Percentiles rank a stretch among this genome's conserved stretches.
Evolutionary conservation across 192 early-diverging fungal genomes (phyloP).

Genomic region (Coemansia sp.): DNA sequence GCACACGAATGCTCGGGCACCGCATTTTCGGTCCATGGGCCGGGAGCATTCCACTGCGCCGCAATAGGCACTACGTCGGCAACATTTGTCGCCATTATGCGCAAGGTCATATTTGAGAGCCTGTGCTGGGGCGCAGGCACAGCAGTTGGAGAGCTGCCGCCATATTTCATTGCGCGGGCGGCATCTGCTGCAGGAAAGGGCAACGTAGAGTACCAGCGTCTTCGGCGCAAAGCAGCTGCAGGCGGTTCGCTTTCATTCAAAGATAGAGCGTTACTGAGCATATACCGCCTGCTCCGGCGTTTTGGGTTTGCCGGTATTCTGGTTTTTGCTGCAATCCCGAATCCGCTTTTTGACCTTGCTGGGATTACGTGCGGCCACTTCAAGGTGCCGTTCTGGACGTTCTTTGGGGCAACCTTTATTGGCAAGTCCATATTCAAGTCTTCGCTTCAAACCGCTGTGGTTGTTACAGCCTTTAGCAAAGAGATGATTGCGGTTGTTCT

Average conservation of each 20-base stretch:
- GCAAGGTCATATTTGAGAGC: conserved; percentile 73
- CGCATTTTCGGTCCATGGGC: conserved; percentile 72
- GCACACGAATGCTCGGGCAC: conserved; percentile 79
- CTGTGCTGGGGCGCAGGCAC: conserved; percentile 95
- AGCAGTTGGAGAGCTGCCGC: conserved; percentile 89
- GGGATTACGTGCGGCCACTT: conserved; percentile 95
- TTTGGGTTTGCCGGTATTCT: conserved; percentile 91
- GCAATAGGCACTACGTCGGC: conserved; percentile 24
- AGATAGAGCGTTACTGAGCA: conserved; percentile 64
- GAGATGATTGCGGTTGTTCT: conserved; percentile 68
- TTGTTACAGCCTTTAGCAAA: conserved; percentile 82
- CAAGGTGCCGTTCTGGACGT: conserved; percentile 86
- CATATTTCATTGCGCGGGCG: conserved; percentile 91
- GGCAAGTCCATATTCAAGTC: conserved; percentile 92
- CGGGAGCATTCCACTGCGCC: conserved; percentile 56
- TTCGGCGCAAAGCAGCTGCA: conserved; percentile 28
- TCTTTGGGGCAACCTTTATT: conserved; percentile 93
- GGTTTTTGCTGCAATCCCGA: conserved; percentile 93
- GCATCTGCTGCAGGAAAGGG: conserved; percentile 46
- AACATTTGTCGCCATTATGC: conserved; percentile 64
- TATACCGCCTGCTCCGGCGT: conserved; percentile 70
- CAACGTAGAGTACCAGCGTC: conserved; percentile 41
- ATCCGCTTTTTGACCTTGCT: conserved; percentile 94
- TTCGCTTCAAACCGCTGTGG: conserved; percentile 76
- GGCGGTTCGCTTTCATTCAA: conserved; percentile 59